Evolutionary conservation across 2,329 filamentous ascomycete genomes (phyloP), one percentile per base, ranked within the genome.

Genomic region (Immersiporthe knoxdaviesiana): DNA sequence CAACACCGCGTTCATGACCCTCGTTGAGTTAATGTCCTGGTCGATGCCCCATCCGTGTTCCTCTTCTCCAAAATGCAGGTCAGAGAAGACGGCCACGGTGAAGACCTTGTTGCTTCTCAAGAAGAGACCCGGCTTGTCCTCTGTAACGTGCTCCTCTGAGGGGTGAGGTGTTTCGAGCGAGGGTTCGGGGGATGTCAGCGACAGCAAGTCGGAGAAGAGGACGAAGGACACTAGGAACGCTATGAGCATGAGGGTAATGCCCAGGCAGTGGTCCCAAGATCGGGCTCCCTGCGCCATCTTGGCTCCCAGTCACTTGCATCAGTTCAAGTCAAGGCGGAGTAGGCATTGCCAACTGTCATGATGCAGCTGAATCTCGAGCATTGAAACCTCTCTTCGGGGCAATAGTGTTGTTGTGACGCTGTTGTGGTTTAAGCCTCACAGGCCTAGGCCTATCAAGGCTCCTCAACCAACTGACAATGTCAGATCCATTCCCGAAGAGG

Each of bases 1-100:
- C 1, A 93, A 82, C 7, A 92, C 80, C 0, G 80, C 78, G 63
- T 83, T 82, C 73, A 92, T 87, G 0, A 91, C 87, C 5, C 78
- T 73, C 4, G 85, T 78, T 0, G 87, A 87, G 65, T 86, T 85
- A 69, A 82, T 75, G 76, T 92, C 90, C 70, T 87, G 85, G 41
- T 81, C 79, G 30, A 78, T 75, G 6, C 78, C 81, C 77, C 76
- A 83, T 11, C 68, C 68, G 39, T 74, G 68, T 56, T 76, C 76
- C 78, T 81, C 77, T 76, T 89, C 87, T 2, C 85, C 87, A 72
- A 84, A 86, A 74, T 89, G 87, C 44, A 89, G 74, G 72, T 89
- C 87, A 14, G 82, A 81, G 72, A 89, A 88, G 41, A 88, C 79
- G 0, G 82, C 73, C 50, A 75, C 65, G 56, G 44, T 70, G 70